Evolutionary conservation across 2,329 filamentous ascomycete species (phyloP).

Genomic region (Xylaria sp.): DNA sequence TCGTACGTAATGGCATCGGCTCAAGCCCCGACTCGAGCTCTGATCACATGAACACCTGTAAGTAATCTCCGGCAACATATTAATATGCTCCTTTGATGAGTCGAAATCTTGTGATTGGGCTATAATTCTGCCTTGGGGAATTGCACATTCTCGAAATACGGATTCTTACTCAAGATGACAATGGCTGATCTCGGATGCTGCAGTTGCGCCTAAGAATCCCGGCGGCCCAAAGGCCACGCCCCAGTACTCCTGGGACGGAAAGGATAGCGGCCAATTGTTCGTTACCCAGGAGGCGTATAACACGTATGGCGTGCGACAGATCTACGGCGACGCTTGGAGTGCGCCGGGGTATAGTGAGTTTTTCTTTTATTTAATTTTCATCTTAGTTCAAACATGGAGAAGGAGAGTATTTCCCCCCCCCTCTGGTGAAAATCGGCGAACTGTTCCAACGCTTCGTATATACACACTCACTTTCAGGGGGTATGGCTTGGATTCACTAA

Average conservation of each 20-base stretch:
- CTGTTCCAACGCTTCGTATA: neutral
- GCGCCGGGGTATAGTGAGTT: conserved; percentile 42
- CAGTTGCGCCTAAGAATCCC: conserved; percentile 46
- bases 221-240: conserved; percentile 44
- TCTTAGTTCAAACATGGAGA: neutral
- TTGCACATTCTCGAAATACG: neutral
- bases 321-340: conserved; percentile 49
- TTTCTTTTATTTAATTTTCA: neutral
- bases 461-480: neutral
- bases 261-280: conserved; percentile 53
- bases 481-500: neutral
- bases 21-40: conserved; percentile 47
- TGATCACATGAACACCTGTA: conserved; percentile 44
- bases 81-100: neutral
- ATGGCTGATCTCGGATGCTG: neutral
- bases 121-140: neutral
- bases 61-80: neutral
- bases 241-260: conserved; percentile 49
- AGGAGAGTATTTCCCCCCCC: no score
- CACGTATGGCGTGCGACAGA: conserved; percentile 41
- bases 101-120: neutral
- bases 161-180: neutral
- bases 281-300: conserved; percentile 51
- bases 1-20: conserved; percentile 53
- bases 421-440: no score